Evolutionary conservation across 768 basidiomycete genomes (phyloP).

Genomic region (Boletus fagicola): DNA sequence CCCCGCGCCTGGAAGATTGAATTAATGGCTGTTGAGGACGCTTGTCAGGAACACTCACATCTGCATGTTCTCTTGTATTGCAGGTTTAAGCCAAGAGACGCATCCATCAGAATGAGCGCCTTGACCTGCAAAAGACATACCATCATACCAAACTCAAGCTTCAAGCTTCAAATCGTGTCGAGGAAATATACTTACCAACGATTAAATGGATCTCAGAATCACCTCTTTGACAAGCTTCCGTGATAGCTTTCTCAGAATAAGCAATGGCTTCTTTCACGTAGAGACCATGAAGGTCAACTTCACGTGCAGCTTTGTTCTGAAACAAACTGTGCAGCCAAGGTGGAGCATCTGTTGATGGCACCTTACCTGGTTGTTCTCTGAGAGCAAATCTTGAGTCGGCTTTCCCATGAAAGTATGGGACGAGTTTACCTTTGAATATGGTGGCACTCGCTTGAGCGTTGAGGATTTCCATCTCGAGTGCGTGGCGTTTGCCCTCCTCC

Average conservation of each 20-base stretch:
- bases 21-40: background rate
- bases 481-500: slow-evolving; percentile 74
- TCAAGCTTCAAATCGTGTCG: background rate
- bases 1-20: slow-evolving; percentile 51
- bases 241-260: slow-evolving; percentile 67
- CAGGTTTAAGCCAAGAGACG: slow-evolving; percentile 82
- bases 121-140: slow-evolving; percentile 53
- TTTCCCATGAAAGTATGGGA: background rate
- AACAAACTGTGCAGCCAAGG: background rate
- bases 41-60: slow-evolving; percentile 45
- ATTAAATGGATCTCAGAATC: slow-evolving; percentile 71
- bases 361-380: slow-evolving; percentile 73
- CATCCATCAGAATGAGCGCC: slow-evolving; percentile 79
- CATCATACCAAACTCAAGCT: background rate
- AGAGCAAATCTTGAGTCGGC: background rate
- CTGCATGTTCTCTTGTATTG: slow-evolving; percentile 77
- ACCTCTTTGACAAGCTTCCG: slow-evolving; percentile 58
- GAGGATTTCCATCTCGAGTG: slow-evolving; percentile 67
- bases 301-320: slow-evolving; percentile 61
- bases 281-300: slow-evolving; percentile 88
- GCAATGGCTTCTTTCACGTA: slow-evolving; percentile 89
- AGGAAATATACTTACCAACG: slow-evolving; percentile 57
- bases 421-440: slow-evolving; percentile 62
- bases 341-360: background rate
- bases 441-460: slow-evolving; percentile 80